Evolutionary conservation across 73 alveolate genomes (phyloP).

Genomic region (Paramecium octaurelia): DNA sequence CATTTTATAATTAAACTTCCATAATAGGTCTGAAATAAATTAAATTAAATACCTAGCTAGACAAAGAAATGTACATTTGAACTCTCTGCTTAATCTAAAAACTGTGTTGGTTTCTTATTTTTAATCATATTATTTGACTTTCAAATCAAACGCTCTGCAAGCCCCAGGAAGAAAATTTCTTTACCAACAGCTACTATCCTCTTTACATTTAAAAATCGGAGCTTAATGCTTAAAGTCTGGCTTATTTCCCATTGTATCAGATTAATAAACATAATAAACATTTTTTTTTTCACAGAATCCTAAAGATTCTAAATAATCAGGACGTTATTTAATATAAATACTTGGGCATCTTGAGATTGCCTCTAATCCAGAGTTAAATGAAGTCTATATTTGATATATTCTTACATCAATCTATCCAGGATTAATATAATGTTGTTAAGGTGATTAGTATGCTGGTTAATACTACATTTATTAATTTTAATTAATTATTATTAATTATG

Average conservation of each 20-base stretch:
- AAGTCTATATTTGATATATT: background rate
- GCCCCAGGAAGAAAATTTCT: constrained; percentile 40
- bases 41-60: background rate
- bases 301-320: constrained; percentile 9
- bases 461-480: background rate
- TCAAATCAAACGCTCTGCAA: constrained; percentile 32
- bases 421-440: background rate
- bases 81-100: constrained; percentile 9
- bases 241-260: background rate
- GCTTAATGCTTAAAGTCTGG: constrained; percentile 29
- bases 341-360: constrained; percentile 8
- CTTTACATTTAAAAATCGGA: constrained; percentile 24
- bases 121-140: constrained; percentile 3
- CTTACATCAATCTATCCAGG: constrained; percentile 6
- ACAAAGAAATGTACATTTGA: constrained; percentile 27
- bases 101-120: background rate
- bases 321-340: background rate
- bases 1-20: background rate
- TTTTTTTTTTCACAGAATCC: background rate
- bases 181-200: background rate
- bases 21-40: background rate
- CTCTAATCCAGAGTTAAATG: background rate
- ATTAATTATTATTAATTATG: background rate
- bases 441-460: constrained; percentile 2
- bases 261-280: background rate